Base-by-base conservation (phyloP, 768 basidiomycete species). In the Mycena crocata region DNA sequence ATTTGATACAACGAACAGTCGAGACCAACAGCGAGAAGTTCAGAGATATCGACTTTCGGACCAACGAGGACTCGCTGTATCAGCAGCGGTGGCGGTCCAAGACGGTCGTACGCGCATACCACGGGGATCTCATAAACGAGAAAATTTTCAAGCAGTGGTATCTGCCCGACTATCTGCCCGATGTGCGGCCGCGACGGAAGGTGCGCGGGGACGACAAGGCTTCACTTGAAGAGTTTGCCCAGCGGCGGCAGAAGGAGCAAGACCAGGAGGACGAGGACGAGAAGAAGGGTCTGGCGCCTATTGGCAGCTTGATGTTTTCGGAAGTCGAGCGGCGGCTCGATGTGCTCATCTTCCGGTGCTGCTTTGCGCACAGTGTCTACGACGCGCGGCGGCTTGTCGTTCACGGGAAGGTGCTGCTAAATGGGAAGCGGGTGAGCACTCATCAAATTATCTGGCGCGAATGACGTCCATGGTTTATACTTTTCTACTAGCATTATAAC, bases 241-340 rank as follows among this genome's bases (percentile, higher is more conserved):
- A 81, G 60, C 83, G 92, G 7, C 78, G 81, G 58, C 83, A 91
- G 71, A 81, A 86, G 48, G 75, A 74, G 62, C 80, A 82, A 71
- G 86, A 81, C 64, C 81, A 80, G 60, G 80, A 83, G 52, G 83
- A 84, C 66, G 80, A 82, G 72, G 85, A 89, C 72, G 80, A 84
- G 66, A 75, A 76, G 68, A 87, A 89, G 71, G 90, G 88, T 1
- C 85, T 93, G 71, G 91, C 95, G 21, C 98, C 98, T 7, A 92
- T 99, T 19, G 95, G 94, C 54, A 95, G 93, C 76, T 87, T 99
- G 86, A 96, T 99, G 93, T 93, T 96, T 77, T 78, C 88, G 0
- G 95, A 98, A 78, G 86, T 99, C n/a, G 98, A 99, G 84, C 86
- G 96, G 75, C 78, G 98, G 77, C 86, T 99, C 76, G 98, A 99